Evolutionary conservation across 2,329 filamentous ascomycete genomes (phyloP).

Genomic region (Akanthomyces uredinophilus): DNA sequence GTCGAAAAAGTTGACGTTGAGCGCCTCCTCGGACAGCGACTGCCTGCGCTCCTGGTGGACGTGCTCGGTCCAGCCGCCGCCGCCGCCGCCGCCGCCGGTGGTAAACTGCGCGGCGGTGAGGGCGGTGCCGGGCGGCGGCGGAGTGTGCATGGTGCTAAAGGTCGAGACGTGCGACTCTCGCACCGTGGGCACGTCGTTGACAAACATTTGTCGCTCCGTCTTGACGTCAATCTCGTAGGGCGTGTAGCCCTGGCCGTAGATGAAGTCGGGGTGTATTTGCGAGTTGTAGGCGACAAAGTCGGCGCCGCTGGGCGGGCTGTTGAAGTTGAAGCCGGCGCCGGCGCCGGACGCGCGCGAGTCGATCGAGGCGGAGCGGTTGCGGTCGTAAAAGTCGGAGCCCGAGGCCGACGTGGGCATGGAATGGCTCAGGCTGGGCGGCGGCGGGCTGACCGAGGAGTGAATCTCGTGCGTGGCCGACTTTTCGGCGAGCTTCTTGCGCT

Average conservation of each 20-base stretch:
- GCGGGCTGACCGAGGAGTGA: conserved; percentile 57
- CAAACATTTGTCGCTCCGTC: conserved; percentile 89
- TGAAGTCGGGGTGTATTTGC: conserved; percentile 58
- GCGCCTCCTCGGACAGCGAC: conserved; percentile 59
- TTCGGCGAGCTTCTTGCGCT: conserved; percentile 89
- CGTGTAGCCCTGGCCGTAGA: conserved; percentile 54
- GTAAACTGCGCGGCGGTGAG: conserved; percentile 52
- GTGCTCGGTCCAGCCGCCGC: conserved; percentile 60
- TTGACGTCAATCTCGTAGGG: conserved; percentile 95
- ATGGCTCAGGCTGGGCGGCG: conserved; percentile 67
- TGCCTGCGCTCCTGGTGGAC: conserved; percentile 45
- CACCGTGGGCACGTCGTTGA: conserved; percentile 82
- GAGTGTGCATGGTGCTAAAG: conserved; percentile 84
- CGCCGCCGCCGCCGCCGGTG: no score
- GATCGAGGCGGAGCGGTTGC: conserved; percentile 70
- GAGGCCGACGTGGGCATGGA: conserved; percentile 77
- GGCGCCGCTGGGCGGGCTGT: conserved; percentile 48
- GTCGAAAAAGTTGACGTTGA: conserved; percentile 79
- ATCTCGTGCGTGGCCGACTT: conserved; percentile 59
- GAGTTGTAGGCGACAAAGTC: conserved; percentile 59
- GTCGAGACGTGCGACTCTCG: conserved; percentile 85
- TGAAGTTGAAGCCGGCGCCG: conserved; percentile 66
- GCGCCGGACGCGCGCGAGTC: conserved; percentile 67
- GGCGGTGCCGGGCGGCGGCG: conserved; percentile 63
- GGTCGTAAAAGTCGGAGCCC: conserved; percentile 68